Evolutionary conservation across 192 early-diverging fungal genomes (phyloP).

Genomic region (Gamsiella multidivaricata): DNA sequence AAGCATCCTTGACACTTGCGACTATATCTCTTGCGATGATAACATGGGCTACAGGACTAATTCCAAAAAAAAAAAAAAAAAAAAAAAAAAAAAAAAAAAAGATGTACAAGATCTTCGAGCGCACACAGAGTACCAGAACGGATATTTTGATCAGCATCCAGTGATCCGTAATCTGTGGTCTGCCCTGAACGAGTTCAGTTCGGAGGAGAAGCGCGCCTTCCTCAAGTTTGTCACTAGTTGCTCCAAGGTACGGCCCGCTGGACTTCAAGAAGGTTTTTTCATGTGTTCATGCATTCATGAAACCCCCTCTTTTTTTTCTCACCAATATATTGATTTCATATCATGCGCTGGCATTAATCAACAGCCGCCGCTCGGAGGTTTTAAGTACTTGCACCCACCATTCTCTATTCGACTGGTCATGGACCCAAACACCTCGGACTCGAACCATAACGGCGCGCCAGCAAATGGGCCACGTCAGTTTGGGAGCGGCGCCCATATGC

Average conservation of each 20-base stretch:
- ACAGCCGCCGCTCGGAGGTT: slow-evolving; percentile 75
- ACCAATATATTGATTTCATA: too few species aligned
- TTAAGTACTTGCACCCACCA: slow-evolving; percentile 65
- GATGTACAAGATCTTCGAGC: slow-evolving; percentile 70
- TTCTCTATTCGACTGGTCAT: slow-evolving; percentile 68
- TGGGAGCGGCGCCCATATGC: slow-evolving; percentile 15
- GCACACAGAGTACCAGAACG: slow-evolving; percentile 75
- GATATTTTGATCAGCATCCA: slow-evolving; percentile 77
- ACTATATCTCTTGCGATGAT: slow-evolving; percentile 47
- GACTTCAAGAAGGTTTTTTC: too few species aligned
- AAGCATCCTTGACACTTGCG: slow-evolving; percentile 42
- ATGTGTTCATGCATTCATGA: too few species aligned
- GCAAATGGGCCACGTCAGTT: slow-evolving; percentile 13
- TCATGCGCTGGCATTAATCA: too few species aligned
- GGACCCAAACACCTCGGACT: slow-evolving; percentile 20
- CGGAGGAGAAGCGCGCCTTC: slow-evolving; percentile 71
- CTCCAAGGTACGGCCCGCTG: slow-evolving; percentile 64
- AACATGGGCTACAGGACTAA: slow-evolving; percentile 14
- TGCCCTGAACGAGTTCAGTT: slow-evolving; percentile 67
- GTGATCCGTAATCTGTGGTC: slow-evolving; percentile 78
- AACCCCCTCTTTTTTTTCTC: too few species aligned
- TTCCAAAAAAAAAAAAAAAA: background rate
- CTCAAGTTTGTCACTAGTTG: slow-evolving; percentile 85
- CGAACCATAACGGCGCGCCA: slow-evolving; percentile 3
- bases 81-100: slow-evolving; percentile 21